phyloP scores from a whole-genome alignment of 2,329 filamentous ascomycete genomes.

The Aureobasidium vineae region DNA sequence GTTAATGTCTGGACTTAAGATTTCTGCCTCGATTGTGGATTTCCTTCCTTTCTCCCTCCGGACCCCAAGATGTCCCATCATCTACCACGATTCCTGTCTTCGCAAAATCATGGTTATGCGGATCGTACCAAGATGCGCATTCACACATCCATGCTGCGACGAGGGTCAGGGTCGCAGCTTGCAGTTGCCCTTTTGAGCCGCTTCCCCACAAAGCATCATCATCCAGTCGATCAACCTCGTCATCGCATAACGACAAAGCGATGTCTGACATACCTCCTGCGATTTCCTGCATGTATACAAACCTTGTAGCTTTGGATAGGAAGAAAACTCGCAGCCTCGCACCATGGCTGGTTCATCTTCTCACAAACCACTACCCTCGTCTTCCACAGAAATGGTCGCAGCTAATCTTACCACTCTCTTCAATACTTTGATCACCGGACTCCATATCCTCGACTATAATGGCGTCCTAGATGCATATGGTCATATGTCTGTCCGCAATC shows the following conservation, averaged over 20 bases:
- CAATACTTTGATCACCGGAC: slow-evolving; percentile 45
- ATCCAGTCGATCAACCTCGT: slow-evolving; percentile 7
- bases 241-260: not conserved
- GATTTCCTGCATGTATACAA: slow-evolving; percentile 6
- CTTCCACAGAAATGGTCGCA: slow-evolving; percentile 25
- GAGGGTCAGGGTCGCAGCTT: not conserved
- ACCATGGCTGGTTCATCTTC: not conserved
- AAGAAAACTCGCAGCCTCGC: not conserved
- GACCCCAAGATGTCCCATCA: not conserved
- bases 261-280: slow-evolving; percentile 1
- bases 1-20: no score
- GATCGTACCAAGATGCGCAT: not conserved
- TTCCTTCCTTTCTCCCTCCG: not conserved
- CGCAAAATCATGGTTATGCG: not conserved
- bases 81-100: not conserved
- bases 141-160: not conserved
- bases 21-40: no score
- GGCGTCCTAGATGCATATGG: slow-evolving; percentile 55
- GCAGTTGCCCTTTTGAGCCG: not conserved
- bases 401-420: slow-evolving; percentile 28
- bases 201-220: not conserved
- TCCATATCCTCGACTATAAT: slow-evolving; percentile 55
- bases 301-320: not conserved
- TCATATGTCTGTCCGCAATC: slow-evolving; percentile 55
- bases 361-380: not conserved